Evolutionary conservation across 805 yeast species (phyloP), one percentile per base, ranked within the genome.

Genomic region (Ogataea thermomethanolica): DNA sequence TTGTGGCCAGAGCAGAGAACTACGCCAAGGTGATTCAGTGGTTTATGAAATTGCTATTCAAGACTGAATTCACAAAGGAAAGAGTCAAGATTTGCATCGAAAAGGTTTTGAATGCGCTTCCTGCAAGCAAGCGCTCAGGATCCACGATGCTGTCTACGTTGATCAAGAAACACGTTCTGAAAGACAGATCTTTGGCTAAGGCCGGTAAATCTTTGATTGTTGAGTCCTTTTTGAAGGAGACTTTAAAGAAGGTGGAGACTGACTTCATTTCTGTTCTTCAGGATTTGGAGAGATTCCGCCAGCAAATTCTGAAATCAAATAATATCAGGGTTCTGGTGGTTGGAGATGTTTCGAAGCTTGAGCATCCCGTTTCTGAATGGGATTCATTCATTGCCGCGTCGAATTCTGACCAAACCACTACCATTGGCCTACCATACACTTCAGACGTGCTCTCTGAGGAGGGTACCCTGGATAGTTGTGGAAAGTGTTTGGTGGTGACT

Each of bases 21-120:
- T 93, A 90, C 55, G 40, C 49, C 0, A 72, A 72, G 33, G 88
- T 91, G 1, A 78, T 90, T 28, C 74, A 78, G 17, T 93, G 98
- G 98, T 67, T 86, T 30, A 62, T 69, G 31, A 78, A 79, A 43
- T 70, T 84, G 13, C 62, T 89, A 51, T 80, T 76, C 59, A 72
- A 76, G 50, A 74, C 84, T 22, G 71, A 76, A 6, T 87, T 85
- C 59, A 96, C 89, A 41, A 79, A 76, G 47, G 70, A 77, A 8
- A 72, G 97, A 59, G 74, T 88, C 17, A 71, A 74, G 49, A 77
- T 86, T 21, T 70, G 82, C 12, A 59, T 83, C 24, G 86, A 82
- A 42, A 81, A 79, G 54, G 62, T 74, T 28, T 59, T 83, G 37
- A 79, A 79, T 45, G 61, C 77, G 1, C 54, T 84, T 22, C 76